A percentile compares a stretch with the other conserved stretches of the same genome.
Evolutionary conservation across 2,329 filamentous ascomycete species (phyloP).

Genomic region (Cladosporium cucumerinum): DNA sequence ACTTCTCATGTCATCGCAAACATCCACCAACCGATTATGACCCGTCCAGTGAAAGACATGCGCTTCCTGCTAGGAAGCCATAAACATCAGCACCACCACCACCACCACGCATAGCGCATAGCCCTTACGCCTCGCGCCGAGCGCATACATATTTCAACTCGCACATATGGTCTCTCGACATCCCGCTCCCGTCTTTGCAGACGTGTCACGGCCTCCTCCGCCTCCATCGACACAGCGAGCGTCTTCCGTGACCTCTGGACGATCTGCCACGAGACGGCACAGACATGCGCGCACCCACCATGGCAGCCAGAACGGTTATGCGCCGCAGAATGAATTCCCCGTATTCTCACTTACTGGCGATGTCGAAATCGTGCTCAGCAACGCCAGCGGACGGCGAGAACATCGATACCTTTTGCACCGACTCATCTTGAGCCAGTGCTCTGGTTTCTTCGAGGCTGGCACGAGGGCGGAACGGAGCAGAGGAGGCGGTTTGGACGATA

Average conservation of each 20-base stretch:
- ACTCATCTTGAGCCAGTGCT: constrained; percentile 83
- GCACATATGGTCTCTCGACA: constrained; percentile 27
- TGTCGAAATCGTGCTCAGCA: constrained; percentile 76
- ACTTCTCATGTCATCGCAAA: background rate
- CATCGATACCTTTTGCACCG: constrained; percentile 84
- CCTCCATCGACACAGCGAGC: constrained; percentile 37
- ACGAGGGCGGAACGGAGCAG: constrained; percentile 33
- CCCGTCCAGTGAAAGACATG: constrained; percentile 3
- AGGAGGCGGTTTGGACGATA: constrained; percentile 4
- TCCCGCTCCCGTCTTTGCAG: constrained; percentile 24
- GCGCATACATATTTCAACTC: background rate
- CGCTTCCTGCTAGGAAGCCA: constrained; percentile 4
- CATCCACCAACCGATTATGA: constrained; percentile 1
- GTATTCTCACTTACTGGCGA: constrained; percentile 87
- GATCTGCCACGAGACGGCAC: constrained; percentile 57
- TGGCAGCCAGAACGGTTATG: constrained; percentile 58
- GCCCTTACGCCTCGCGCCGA: background rate
- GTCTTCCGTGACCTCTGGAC: constrained; percentile 64
- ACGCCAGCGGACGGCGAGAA: constrained; percentile 62
- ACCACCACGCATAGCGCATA: background rate
- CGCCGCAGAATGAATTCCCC: constrained; percentile 86
- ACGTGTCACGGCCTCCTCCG: constrained; percentile 19
- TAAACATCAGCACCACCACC: background rate
- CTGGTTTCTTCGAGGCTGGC: constrained; percentile 85
- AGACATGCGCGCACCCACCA: constrained; percentile 79